These are phyloP conservation scores for Phaffia tasmanica DNA, from an alignment of 768 basidiomycete species.

Conservation along the genomic window DNA sequence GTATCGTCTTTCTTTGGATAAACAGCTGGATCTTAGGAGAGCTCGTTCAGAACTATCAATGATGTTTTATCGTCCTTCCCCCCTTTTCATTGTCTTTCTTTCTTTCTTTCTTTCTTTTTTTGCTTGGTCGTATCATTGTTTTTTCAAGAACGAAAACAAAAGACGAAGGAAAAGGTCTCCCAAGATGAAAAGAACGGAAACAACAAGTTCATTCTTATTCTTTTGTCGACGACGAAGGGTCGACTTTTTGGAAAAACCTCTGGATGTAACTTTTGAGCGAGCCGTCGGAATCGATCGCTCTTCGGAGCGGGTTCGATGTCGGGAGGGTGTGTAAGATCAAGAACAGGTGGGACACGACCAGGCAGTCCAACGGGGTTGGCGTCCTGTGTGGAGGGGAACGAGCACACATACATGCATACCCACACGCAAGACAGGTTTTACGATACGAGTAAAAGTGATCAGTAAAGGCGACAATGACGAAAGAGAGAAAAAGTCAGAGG, in stretches of 20 bases:
- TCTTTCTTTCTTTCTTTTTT: too few species aligned
- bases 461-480: neutral
- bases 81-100: too few species aligned
- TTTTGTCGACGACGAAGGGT: neutral
- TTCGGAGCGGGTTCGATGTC: conserved; percentile 9
- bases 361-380: conserved; percentile 22
- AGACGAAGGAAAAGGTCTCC: too few species aligned
- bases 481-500: neutral
- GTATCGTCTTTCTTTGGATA: conserved; percentile 59
- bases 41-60: conserved; percentile 43
- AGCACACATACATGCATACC: too few species aligned
- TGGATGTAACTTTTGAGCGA: conserved; percentile 8
- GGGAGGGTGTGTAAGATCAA: conserved; percentile 4
- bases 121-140: too few species aligned
- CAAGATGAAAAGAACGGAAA: too few species aligned
- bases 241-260: conserved; percentile 6
- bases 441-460: neutral
- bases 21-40: conserved; percentile 69
- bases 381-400: neutral
- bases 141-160: too few species aligned
- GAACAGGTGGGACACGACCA: conserved; percentile 17
- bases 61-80: conserved; percentile 14
- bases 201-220: too few species aligned
- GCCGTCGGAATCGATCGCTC: conserved; percentile 14
- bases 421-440: too few species aligned